A percentile compares a stretch with the other conserved stretches of the same genome.
These are phyloP conservation scores for Lactifluus echinatus DNA, from an alignment of 768 basidiomycete genomes.

Conservation along the genomic window DNA sequence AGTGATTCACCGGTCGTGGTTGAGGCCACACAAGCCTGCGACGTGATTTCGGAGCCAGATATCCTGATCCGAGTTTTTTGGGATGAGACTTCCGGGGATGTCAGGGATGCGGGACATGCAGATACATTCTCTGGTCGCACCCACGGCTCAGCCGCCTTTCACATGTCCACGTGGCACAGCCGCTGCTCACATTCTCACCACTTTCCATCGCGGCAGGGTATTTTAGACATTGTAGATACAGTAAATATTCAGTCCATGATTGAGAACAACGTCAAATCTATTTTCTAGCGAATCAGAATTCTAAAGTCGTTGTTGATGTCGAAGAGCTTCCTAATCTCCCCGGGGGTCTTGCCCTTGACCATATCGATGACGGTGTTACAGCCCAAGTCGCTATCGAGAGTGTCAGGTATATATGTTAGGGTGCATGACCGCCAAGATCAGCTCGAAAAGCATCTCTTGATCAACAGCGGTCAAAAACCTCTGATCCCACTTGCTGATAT, in stretches of 20 bases:
- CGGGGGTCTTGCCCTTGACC: slow-evolving; percentile 99
- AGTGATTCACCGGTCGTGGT: slow-evolving; percentile 49
- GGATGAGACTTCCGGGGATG: slow-evolving; percentile 56
- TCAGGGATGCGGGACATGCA: slow-evolving; percentile 41
- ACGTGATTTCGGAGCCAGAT: slow-evolving; percentile 57
- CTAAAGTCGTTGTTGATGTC: slow-evolving; percentile 98
- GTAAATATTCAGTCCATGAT: no score
- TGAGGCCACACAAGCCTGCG: slow-evolving; percentile 54
- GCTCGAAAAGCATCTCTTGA: slow-evolving; percentile 99
- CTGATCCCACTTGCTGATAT: slow-evolving; percentile 98
- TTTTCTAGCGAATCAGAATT: no score
- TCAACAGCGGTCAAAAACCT: slow-evolving; percentile 98
- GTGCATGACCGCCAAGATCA: slow-evolving; percentile 99
- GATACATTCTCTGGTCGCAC: slow-evolving; percentile 1
- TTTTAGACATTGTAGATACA: slow-evolving; percentile 9
- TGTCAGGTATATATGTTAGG: slow-evolving; percentile 59
- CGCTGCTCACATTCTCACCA: no score
- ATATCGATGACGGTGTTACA: slow-evolving; percentile 99
- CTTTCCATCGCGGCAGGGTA: background rate
- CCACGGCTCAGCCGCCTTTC: no score
- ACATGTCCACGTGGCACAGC: no score
- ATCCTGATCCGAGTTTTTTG: slow-evolving; percentile 50
- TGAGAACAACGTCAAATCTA: no score
- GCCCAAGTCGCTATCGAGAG: slow-evolving; percentile 80
- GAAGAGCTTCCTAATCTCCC: slow-evolving; percentile 97